Conservation (phyloP, 2,329 filamentous ascomycete species). For the Neofusicoccum ribis region DNA sequence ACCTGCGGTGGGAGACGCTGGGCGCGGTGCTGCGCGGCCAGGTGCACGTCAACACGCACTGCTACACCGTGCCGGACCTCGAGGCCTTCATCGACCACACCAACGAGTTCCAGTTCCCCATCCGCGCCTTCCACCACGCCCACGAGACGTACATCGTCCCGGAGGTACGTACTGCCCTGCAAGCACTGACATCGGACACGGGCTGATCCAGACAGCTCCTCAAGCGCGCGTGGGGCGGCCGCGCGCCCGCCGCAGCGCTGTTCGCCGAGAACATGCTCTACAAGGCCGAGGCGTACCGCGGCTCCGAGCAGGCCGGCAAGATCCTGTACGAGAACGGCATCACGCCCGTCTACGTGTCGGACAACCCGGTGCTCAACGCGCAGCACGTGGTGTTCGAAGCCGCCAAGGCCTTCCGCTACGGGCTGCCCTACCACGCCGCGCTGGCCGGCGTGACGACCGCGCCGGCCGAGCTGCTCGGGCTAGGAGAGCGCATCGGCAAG, state of each 20-base stretch:
- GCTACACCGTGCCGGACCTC: conserved; percentile 68
- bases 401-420: conserved; percentile 45
- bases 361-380: conserved; percentile 69
- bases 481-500: conserved; percentile 43
- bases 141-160: conserved; percentile 67
- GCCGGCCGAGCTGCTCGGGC: conserved; percentile 41
- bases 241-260: conserved; percentile 50
- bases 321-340: conserved; percentile 65
- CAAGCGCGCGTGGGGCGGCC: conserved; percentile 40
- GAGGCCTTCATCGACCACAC: conserved; percentile 70
- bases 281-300: conserved; percentile 66
- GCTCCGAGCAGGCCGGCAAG: conserved; percentile 66
- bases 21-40: conserved; percentile 65
- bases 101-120: conserved; percentile 68
- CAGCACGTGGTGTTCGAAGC: conserved; percentile 67
- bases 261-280: conserved; percentile 75
- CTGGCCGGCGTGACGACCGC: conserved; percentile 42
- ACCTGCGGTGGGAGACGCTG: conserved; percentile 64
- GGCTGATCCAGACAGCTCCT: conserved; percentile 21
- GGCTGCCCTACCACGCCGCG: conserved; percentile 43
- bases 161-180: conserved; percentile 46
- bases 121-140: conserved; percentile 70
- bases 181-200: no score
- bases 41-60: conserved; percentile 70
- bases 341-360: conserved; percentile 67